phyloP scores from a whole-genome alignment of 768 basidiomycete species.

The Rhizopogon rudus region DNA sequence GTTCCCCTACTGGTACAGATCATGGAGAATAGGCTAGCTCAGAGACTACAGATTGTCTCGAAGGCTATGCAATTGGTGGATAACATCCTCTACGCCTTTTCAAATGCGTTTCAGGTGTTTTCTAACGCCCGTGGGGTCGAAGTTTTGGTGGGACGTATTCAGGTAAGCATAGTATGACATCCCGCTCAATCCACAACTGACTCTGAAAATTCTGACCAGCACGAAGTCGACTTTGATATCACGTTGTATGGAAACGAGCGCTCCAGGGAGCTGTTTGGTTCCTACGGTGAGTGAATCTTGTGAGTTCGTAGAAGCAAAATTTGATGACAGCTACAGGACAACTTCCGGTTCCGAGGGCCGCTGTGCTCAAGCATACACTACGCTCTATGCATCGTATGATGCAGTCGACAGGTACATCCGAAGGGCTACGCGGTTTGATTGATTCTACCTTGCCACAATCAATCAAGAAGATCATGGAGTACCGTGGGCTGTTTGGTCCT shows the following conservation, averaged over 20 bases:
- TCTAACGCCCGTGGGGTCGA: constrained; percentile 82
- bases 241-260: constrained; percentile 46
- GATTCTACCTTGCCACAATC: constrained; percentile 84
- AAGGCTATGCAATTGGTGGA: constrained; percentile 93
- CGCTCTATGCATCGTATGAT: constrained; percentile 96
- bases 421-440: constrained; percentile 90
- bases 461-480: constrained; percentile 82
- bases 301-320: background rate
- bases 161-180: constrained; percentile 43
- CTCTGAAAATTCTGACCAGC: constrained; percentile 31
- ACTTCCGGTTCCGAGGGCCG: constrained; percentile 68
- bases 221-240: constrained; percentile 64
- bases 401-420: constrained; percentile 91
- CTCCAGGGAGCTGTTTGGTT: constrained; percentile 41
- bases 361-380: constrained; percentile 84
- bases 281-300: constrained; percentile 40
- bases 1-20: constrained; percentile 87
- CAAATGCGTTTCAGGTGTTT: constrained; percentile 84
- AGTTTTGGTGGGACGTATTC: constrained; percentile 79
- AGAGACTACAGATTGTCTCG: constrained; percentile 70
- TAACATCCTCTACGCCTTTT: constrained; percentile 85
- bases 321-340: constrained; percentile 40
- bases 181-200: constrained; percentile 7
- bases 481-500: constrained; percentile 80
- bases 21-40: constrained; percentile 70